Base-by-base conservation (phyloP, 495 filamentous ascomycete species). In the Zalerion maritima region DNA sequence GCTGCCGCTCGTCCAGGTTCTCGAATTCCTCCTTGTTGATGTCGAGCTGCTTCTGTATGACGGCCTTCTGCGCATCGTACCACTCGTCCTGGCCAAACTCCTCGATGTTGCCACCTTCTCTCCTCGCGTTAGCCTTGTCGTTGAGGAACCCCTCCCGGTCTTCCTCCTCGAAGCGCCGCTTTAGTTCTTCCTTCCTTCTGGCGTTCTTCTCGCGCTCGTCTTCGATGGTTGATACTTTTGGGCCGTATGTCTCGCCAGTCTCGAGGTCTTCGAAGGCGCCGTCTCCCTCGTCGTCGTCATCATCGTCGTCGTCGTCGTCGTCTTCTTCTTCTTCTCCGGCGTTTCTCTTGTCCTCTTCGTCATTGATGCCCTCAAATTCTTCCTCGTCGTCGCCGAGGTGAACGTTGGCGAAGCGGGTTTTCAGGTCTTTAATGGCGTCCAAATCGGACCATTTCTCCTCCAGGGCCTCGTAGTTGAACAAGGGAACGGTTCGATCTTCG, bases 21-120 rank as follows among this genome's bases (percentile, higher is more conserved):
- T 84, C 82, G 43, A 92, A 91, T 40, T 96, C 89, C 26, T 79
- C 70, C 37, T 82, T 81, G 58, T 97, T 97, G 64, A 97, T 92
- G 34, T 81, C 73, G 26, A 83, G 62, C 50, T 96, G 91, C 56
- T 92, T 94, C 51, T 94, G 79, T 35, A 96, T 68, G 42, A 78
- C 69, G 14, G 91, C 84, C 50, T 97, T 97, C 46, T 97, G 91
- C 14, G 81, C 67, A 46, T 96, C 86, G 48, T 96, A 96, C 91
- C 91, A 97, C 24, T 96, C 83, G 43, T 97, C 89, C 54, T 96
- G 86, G 18, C 83, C 91, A 43, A 93, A 96, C 45, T 89, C 72
- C 21, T 83, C 66, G 0, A 67, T 52, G 10, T 63, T 63, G 11
- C 64, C 74, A 17, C 59, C 67, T 42, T 73, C 69, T 29, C 64